These are phyloP conservation scores for Hebeloma cylindrosporum DNA, from an alignment of 768 basidiomycete genomes.

Conservation along the genomic window DNA sequence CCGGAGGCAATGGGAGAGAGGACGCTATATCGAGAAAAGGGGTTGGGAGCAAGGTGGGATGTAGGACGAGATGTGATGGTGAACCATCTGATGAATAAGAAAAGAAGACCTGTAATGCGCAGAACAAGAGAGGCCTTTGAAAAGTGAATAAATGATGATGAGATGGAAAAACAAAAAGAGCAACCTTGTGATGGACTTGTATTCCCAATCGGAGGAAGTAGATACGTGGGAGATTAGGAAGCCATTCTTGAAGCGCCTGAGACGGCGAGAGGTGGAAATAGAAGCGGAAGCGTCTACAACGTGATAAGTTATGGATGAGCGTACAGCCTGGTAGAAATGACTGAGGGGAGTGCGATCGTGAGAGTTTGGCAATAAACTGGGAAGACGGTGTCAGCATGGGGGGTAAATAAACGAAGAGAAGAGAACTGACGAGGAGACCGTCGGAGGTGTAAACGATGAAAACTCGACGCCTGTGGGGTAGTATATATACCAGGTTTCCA, in stretches of 20 bases:
- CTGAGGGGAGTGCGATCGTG: constrained; percentile 40
- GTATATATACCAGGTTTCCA: constrained; percentile 6
- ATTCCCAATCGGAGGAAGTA: constrained; percentile 59
- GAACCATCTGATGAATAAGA: constrained; percentile 22
- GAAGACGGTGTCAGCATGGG: constrained; percentile 21
- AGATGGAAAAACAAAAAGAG: constrained; percentile 5
- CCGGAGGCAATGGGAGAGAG: constrained; percentile 47
- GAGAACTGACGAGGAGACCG: constrained; percentile 15
- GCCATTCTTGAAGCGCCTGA: constrained; percentile 56
- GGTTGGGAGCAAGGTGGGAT: constrained; percentile 58
- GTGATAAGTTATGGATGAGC: constrained; percentile 52
- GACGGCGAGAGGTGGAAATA: constrained; percentile 28
- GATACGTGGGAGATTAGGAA: constrained; percentile 55
- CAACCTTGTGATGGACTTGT: constrained; percentile 49
- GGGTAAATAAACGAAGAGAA: not conserved
- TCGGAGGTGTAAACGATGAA: constrained; percentile 20
- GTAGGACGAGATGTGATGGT: constrained; percentile 55
- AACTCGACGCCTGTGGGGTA: constrained; percentile 16
- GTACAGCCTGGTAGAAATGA: constrained; percentile 67
- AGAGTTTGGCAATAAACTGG: constrained; percentile 36
- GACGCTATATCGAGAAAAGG: constrained; percentile 52
- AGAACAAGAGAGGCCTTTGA: constrained; percentile 59
- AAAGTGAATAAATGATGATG: constrained; percentile 12
- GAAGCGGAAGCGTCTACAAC: constrained; percentile 43
- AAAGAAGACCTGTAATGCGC: constrained; percentile 57